These are phyloP conservation scores for Cenchrus fungigraminus DNA, from an alignment of 176 grass and related monocot genomes.

Conservation along the genomic window DNA sequence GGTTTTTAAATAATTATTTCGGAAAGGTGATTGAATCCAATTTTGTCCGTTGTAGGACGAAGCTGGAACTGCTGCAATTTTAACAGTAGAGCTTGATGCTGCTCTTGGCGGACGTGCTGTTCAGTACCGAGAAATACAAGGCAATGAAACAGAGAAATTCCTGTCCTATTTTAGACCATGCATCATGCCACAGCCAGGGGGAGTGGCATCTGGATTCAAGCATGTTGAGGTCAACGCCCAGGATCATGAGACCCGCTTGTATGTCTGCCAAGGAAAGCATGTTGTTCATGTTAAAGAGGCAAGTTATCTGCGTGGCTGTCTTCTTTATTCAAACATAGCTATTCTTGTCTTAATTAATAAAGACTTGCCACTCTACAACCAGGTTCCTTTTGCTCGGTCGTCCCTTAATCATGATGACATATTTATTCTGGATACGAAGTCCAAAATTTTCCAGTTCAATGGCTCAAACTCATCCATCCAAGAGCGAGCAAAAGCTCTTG, in stretches of 20 bases:
- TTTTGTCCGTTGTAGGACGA: slow-evolving; percentile 67
- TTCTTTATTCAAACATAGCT: not conserved
- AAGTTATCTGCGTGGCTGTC: slow-evolving; percentile 38
- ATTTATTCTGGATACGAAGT: slow-evolving; percentile 94
- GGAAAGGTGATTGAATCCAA: slow-evolving; percentile 21
- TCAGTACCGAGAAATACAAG: slow-evolving; percentile 93
- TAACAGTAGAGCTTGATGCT: slow-evolving; percentile 93
- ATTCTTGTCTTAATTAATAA: slow-evolving; percentile 38
- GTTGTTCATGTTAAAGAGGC: slow-evolving; percentile 97
- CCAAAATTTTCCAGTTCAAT: slow-evolving; percentile 99
- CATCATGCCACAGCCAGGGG: slow-evolving; percentile 95
- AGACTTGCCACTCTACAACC: slow-evolving; percentile 36
- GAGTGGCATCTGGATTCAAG: slow-evolving; percentile 84
- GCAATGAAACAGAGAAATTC: slow-evolving; percentile 93
- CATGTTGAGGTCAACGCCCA: slow-evolving; percentile 80
- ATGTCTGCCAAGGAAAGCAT: slow-evolving; percentile 93
- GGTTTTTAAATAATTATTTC: too few relatives aligned
- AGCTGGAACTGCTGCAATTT: slow-evolving; percentile 85
- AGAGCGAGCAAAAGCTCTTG: slow-evolving; percentile 98
- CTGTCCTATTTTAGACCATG: slow-evolving; percentile 96
- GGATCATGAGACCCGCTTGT: slow-evolving; percentile 74
- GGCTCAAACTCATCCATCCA: slow-evolving; percentile 97
- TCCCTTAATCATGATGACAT: slow-evolving; percentile 96
- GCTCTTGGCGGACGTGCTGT: slow-evolving; percentile 89
- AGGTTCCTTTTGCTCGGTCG: slow-evolving; percentile 93